A percentile compares a stretch with the other conserved stretches of the same genome.
Evolutionary conservation across 805 yeast species (phyloP).

Genomic region (Sungouiella thailandica): DNA sequence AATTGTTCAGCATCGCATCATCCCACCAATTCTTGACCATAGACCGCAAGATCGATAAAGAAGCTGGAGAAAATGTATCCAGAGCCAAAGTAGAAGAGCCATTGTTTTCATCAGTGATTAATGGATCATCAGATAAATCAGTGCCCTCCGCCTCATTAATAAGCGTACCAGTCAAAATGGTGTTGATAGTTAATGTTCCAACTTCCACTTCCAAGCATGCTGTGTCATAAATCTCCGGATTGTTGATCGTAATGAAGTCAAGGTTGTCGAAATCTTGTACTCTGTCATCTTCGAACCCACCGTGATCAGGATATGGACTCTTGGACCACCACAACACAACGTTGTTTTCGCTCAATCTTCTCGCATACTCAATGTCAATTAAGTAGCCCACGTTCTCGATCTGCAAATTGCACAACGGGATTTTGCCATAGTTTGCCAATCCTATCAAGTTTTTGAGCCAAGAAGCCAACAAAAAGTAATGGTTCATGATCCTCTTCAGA

Average conservation of each 20-base stretch:
- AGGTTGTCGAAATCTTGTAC: conserved; percentile 51
- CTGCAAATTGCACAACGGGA: conserved; percentile 83
- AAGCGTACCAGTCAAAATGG: conserved; percentile 77
- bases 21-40: conserved; percentile 94
- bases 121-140: conserved; percentile 53
- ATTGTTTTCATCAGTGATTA: conserved; percentile 29
- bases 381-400: conserved; percentile 72
- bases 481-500: conserved; percentile 60
- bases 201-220: conserved; percentile 76
- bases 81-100: conserved; percentile 58
- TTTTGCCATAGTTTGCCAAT: conserved; percentile 65
- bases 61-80: conserved; percentile 76
- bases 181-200: conserved; percentile 77
- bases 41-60: conserved; percentile 62
- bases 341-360: conserved; percentile 59
- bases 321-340: conserved; percentile 94
- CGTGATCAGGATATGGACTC: conserved; percentile 73
- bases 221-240: conserved; percentile 72
- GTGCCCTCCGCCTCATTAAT: conserved; percentile 88
- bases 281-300: conserved; percentile 69
- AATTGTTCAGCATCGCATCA: conserved; percentile 62
- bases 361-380: conserved; percentile 83
- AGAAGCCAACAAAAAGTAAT: conserved; percentile 65
- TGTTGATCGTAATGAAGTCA: conserved; percentile 67
- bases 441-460: conserved; percentile 66